Conservation (phyloP, 352 stramenopile species). For the Pythium aquatile region DNA sequence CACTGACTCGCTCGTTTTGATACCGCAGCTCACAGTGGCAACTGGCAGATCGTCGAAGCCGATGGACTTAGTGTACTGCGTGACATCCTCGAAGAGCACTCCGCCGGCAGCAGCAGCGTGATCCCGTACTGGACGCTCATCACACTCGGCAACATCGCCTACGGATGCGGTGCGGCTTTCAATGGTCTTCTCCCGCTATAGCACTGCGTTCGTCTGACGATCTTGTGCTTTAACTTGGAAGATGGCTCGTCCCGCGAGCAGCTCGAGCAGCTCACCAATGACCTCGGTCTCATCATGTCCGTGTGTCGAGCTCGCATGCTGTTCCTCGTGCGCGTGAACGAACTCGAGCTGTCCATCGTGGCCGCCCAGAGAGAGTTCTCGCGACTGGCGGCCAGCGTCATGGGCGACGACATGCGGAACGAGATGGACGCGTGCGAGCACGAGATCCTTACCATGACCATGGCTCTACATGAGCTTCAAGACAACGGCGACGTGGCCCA, state of each 20-base stretch:
- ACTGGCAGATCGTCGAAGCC: constrained; percentile 39
- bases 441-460: constrained; percentile 38
- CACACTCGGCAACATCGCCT: constrained; percentile 54
- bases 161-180: constrained; percentile 23
- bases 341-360: constrained; percentile 44
- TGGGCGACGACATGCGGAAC: constrained; percentile 71
- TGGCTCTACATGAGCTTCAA: constrained; percentile 36
- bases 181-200: neutral
- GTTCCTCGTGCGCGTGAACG: constrained; percentile 45
- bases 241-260: constrained; percentile 17
- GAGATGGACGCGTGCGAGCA: constrained; percentile 53
- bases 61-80: constrained; percentile 43
- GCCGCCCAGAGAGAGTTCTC: constrained; percentile 32
- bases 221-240: neutral
- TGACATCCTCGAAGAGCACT: constrained; percentile 36
- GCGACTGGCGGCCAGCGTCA: constrained; percentile 43
- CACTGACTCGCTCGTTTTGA: neutral
- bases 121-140: constrained; percentile 62
- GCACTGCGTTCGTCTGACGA: neutral
- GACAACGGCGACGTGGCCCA: constrained; percentile 45
- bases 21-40: constrained; percentile 18
- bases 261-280: constrained; percentile 24
- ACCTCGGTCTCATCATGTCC: constrained; percentile 35
- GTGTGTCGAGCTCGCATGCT: constrained; percentile 42
- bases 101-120: constrained; percentile 28